Evolutionary conservation across 1,284 basidiomycete genomes (phyloP).

Genomic region (Sanghuangporus baumii): DNA sequence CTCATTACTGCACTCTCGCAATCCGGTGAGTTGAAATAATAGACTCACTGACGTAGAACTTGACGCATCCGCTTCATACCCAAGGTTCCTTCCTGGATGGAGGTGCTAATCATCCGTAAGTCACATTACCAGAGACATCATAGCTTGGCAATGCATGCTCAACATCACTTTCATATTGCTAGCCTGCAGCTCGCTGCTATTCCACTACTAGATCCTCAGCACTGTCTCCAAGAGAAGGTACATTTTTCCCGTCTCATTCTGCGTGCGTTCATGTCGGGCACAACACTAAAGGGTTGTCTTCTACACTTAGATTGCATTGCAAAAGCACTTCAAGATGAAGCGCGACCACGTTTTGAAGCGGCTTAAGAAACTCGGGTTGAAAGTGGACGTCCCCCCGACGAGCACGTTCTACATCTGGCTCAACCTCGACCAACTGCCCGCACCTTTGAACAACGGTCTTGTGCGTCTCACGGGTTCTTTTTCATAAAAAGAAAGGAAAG

Average conservation of each 20-base stretch:
- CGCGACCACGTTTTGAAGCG: constrained; percentile 84
- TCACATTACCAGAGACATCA: constrained; percentile 9
- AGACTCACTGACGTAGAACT: neutral
- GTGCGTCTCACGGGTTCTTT: constrained; percentile 34
- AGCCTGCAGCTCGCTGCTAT: constrained; percentile 85
- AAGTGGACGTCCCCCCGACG: constrained; percentile 68
- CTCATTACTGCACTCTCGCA: constrained; percentile 83
- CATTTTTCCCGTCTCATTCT: constrained; percentile 1
- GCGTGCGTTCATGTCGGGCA: neutral
- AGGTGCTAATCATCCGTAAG: constrained; percentile 83
- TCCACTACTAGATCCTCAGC: constrained; percentile 67
- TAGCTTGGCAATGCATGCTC: neutral
- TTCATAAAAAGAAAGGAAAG: neutral
- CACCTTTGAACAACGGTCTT: constrained; percentile 84
- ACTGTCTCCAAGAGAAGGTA: constrained; percentile 69
- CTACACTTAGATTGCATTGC: constrained; percentile 55
- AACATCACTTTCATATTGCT: neutral
- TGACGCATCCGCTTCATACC: constrained; percentile 6
- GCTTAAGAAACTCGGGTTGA: constrained; percentile 72
- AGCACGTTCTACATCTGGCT: constrained; percentile 93
- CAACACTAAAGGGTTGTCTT: neutral
- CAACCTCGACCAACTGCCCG: constrained; percentile 70
- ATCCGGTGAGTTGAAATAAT: constrained; percentile 44
- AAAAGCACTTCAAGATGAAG: constrained; percentile 87
- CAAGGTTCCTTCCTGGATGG: constrained; percentile 81